Percentiles rank a stretch among this genome's conserved stretches.
Conservation (phyloP, 495 filamentous ascomycete species). For the Penicillium odoratum region DNA sequence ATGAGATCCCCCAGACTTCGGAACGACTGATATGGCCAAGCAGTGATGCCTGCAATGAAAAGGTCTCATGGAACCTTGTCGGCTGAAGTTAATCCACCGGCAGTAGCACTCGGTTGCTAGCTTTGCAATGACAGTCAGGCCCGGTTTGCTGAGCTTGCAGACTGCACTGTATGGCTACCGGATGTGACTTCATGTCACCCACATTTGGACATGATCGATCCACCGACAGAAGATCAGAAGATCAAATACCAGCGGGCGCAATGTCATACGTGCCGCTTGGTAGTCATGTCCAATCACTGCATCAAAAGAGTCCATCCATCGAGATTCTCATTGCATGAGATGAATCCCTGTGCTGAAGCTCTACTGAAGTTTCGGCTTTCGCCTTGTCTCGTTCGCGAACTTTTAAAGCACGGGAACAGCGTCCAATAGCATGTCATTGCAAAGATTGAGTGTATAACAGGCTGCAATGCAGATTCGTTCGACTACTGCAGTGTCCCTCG, state of each 20-base stretch:
- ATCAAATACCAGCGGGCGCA: background rate
- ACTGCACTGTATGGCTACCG: background rate
- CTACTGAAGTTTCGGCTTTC: background rate
- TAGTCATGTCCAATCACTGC: background rate
- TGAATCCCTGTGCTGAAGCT: background rate
- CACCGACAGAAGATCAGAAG: background rate
- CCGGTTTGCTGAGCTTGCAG: background rate
- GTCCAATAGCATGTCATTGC: no score
- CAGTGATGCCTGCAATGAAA: background rate
- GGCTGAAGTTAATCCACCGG: background rate
- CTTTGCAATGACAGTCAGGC: background rate
- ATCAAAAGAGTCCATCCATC: background rate
- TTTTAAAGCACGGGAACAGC: no score
- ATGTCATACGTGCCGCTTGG: background rate
- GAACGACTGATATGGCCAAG: background rate
- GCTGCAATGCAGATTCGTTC: no score
- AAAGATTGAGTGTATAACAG: no score
- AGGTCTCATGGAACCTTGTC: background rate
- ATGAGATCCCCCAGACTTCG: constrained; percentile 1
- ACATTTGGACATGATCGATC: background rate
- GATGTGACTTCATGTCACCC: constrained; percentile 1
- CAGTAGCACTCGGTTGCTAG: background rate
- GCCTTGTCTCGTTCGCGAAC: background rate
- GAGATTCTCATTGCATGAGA: background rate
- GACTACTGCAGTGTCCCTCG: no score